phyloP scores from a whole-genome alignment of 805 yeast genomes.

The Cyberlindnera subsufficiens region DNA sequence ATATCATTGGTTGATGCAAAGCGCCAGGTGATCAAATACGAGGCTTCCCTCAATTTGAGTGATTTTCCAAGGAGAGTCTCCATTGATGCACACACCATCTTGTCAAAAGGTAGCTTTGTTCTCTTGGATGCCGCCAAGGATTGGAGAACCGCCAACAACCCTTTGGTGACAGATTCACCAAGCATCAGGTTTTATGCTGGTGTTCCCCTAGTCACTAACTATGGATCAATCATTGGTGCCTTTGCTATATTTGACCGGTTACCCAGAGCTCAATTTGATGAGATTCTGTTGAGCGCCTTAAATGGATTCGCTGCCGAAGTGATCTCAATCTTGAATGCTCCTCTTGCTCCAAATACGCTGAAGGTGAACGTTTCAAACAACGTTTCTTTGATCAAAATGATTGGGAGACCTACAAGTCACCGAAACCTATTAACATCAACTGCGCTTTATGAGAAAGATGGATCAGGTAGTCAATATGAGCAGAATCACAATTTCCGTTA shows the following conservation, averaged over 20 bases:
- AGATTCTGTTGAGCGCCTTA: slow-evolving; percentile 30
- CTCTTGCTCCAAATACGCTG: slow-evolving; percentile 15
- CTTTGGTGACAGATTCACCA: slow-evolving; percentile 59
- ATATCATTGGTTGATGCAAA: slow-evolving; percentile 50
- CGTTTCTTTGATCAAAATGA: slow-evolving; percentile 21
- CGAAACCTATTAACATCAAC: slow-evolving; percentile 25
- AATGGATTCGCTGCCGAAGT: slow-evolving; percentile 35
- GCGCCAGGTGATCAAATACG: slow-evolving; percentile 44
- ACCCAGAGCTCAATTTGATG: slow-evolving; percentile 33
- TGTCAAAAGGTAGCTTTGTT: slow-evolving; percentile 50
- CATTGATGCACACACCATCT: slow-evolving; percentile 62
- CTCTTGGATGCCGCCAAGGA: slow-evolving; percentile 57
- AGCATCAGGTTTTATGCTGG: slow-evolving; percentile 58
- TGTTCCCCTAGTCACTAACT: slow-evolving; percentile 43
- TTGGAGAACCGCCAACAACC: slow-evolving; percentile 63
- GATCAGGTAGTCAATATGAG: slow-evolving; percentile 56
- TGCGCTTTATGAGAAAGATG: slow-evolving; percentile 55
- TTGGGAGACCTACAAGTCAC: slow-evolving; percentile 55
- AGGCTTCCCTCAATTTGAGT: slow-evolving; percentile 40
- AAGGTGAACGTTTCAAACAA: neutral
- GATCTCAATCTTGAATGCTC: slow-evolving; percentile 34
- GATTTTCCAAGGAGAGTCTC: slow-evolving; percentile 51
- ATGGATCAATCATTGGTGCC: slow-evolving; percentile 47
- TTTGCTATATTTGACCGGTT: slow-evolving; percentile 51
- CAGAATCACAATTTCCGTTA: slow-evolving; percentile 42